Evolutionary conservation across 2,329 filamentous ascomycete genomes (phyloP).

Genomic region (Fusarium musae): DNA sequence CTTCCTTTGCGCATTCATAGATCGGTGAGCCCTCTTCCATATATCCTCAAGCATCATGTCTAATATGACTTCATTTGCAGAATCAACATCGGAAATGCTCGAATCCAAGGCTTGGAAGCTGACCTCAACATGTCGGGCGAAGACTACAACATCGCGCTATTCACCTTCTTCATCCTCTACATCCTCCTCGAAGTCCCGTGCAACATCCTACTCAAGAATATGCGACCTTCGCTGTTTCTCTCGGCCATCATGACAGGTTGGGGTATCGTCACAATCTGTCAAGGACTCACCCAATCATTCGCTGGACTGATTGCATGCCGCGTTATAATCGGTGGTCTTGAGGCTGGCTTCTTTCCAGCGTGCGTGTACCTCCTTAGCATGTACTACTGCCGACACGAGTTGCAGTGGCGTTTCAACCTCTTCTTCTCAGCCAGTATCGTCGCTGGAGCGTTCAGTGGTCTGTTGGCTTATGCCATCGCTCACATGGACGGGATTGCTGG

Average conservation of each 20-base stretch:
- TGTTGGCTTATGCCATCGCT: not conserved
- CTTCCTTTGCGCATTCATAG: not conserved
- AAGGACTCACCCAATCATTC: not conserved
- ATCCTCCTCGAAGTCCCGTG: not conserved
- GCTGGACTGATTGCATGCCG: not conserved
- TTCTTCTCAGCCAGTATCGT: not conserved
- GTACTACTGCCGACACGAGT: not conserved
- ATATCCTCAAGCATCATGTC: fast-evolving
- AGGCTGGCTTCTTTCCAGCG: not conserved
- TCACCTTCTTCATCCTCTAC: not conserved
- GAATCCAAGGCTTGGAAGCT: not conserved
- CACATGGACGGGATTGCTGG: not conserved
- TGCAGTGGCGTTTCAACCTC: not conserved
- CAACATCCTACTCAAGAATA: not conserved
- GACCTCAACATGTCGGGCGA: not conserved
- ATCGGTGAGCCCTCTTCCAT: not conserved
- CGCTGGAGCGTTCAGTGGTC: not conserved
- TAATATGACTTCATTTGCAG: not conserved
- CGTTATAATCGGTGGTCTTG: not conserved
- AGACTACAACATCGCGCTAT: not conserved
- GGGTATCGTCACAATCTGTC: not conserved
- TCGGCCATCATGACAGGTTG: not conserved
- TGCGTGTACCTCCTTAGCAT: not conserved
- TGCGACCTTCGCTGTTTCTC: not conserved
- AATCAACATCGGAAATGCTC: not conserved